Evolutionary conservation across 805 yeast species (phyloP).

Genomic region (Candida glaebosa): DNA sequence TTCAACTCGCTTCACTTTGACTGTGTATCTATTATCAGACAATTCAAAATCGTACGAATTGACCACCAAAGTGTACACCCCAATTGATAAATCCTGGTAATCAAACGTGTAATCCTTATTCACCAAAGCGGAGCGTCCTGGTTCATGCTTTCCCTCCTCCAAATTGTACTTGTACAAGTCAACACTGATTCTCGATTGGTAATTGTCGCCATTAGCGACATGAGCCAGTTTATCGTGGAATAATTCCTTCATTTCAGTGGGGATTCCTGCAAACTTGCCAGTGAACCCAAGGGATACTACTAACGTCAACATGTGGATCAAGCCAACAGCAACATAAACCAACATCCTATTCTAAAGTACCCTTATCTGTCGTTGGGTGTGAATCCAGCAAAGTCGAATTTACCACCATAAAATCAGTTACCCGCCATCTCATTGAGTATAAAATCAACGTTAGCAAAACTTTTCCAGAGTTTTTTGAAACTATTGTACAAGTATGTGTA

Average conservation of each 20-base stretch:
- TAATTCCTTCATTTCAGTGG: slow-evolving; percentile 17
- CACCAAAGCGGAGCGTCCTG: slow-evolving; percentile 15
- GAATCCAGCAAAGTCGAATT: not conserved
- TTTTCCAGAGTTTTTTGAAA: slow-evolving; percentile 13
- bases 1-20: slow-evolving; percentile 19
- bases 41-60: slow-evolving; percentile 35
- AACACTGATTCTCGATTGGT: slow-evolving; percentile 28
- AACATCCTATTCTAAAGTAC: not conserved
- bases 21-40: slow-evolving; percentile 20
- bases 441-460: slow-evolving; percentile 4
- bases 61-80: slow-evolving; percentile 32
- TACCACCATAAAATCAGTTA: slow-evolving; percentile 14
- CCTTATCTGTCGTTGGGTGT: not conserved
- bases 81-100: slow-evolving; percentile 20
- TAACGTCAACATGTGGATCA: not conserved
- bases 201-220: slow-evolving; percentile 34
- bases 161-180: slow-evolving; percentile 12
- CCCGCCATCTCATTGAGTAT: slow-evolving; percentile 18
- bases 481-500: slow-evolving; percentile 47
- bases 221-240: slow-evolving; percentile 9
- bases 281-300: slow-evolving; percentile 13
- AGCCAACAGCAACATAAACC: not conserved
- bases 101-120: slow-evolving; percentile 23
- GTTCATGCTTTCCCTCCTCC: not conserved
- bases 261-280: slow-evolving; percentile 28